These are phyloP conservation scores for Pyrenophora graminea DNA, from an alignment of 2,329 filamentous ascomycete species.

Conservation along the genomic window DNA sequence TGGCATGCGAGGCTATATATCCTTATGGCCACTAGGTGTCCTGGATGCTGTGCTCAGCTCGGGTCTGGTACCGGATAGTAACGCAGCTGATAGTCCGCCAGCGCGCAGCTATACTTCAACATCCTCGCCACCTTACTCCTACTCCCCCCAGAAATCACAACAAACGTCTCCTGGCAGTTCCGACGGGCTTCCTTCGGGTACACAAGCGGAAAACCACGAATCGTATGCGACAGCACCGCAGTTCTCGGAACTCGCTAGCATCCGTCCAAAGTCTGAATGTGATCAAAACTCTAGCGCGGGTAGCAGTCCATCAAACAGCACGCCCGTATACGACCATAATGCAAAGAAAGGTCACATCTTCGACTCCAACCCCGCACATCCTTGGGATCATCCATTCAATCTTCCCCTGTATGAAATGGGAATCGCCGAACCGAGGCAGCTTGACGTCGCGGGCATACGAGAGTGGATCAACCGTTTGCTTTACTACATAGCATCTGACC, in stretches of 20 bases:
- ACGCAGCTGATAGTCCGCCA: constrained; percentile 6
- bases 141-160: background rate
- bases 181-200: constrained; percentile 7
- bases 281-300: background rate
- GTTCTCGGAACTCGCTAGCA: constrained; percentile 6
- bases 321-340: background rate
- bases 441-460: constrained; percentile 27
- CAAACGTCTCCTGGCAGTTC: background rate
- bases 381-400: constrained; percentile 20
- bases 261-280: background rate
- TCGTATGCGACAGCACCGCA: constrained; percentile 8
- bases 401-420: constrained; percentile 10
- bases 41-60: constrained; percentile 33
- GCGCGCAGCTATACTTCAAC: constrained; percentile 1
- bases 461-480: constrained; percentile 36
- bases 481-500: constrained; percentile 28
- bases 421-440: constrained; percentile 13
- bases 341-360: constrained; percentile 23
- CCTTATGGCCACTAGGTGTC: constrained; percentile 33
- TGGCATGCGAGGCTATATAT: constrained; percentile 35
- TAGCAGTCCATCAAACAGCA: constrained; percentile 1
- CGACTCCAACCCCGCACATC: constrained; percentile 25
- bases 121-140: background rate
- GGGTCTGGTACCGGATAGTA: constrained; percentile 32
- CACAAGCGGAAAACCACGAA: background rate